phyloP scores from a whole-genome alignment of 495 filamentous ascomycete species.

The Penicillium parvum region DNA sequence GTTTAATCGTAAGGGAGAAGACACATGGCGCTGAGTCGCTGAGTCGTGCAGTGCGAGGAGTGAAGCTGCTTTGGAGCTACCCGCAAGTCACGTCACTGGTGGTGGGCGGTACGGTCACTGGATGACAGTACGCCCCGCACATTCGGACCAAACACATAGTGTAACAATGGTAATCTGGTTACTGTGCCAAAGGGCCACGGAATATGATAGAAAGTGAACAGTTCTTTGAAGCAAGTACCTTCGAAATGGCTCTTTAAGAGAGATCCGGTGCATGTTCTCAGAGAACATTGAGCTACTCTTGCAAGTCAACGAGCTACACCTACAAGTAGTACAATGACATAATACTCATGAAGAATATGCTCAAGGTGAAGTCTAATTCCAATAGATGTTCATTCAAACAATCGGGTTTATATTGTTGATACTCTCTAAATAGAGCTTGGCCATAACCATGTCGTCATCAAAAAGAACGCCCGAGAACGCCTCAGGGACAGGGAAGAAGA shows the following conservation, averaged over 20 bases:
- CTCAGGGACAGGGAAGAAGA: slow-evolving; percentile 13
- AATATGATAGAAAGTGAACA: no score
- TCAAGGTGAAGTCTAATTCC: no score
- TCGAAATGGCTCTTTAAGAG: no score
- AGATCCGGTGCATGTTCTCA: no score
- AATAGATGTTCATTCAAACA: no score
- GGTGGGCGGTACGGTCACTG: slow-evolving; percentile 19
- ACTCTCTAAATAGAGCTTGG: not conserved
- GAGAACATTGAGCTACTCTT: no score
- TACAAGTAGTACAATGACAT: no score
- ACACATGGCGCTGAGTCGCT: slow-evolving; percentile 2
- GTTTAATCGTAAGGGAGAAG: slow-evolving; percentile 3
- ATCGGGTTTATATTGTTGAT: not conserved
- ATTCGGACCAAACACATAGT: not conserved
- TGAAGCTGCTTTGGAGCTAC: slow-evolving; percentile 13
- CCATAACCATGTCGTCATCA: slow-evolving; percentile 15
- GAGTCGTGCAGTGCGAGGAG: not conserved
- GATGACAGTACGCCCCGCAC: slow-evolving; percentile 3
- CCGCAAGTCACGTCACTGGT: slow-evolving; percentile 22
- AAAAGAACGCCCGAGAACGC: slow-evolving; percentile 21
- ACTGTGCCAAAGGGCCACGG: not conserved
- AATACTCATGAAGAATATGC: no score
- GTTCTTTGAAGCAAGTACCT: no score
- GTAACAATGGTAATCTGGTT: slow-evolving; percentile 10
- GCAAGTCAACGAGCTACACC: no score